Percentiles rank a stretch among this genome's conserved stretches.
These are phyloP conservation scores for Solanum paucissectum DNA, from an alignment of 257 asterid species.

Conservation along the genomic window DNA sequence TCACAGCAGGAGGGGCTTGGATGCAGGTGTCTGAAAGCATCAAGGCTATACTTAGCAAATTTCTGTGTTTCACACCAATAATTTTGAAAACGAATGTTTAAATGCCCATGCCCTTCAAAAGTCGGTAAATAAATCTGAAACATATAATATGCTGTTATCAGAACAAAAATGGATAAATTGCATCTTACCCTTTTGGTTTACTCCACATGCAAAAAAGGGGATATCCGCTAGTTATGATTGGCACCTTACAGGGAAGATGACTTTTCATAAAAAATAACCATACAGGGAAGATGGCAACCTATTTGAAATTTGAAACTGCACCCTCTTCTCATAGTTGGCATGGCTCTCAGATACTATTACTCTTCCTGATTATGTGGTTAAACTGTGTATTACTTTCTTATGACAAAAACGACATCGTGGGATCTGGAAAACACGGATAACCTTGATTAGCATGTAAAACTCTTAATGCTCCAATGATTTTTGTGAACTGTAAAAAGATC, in stretches of 20 bases:
- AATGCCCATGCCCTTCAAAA: neutral
- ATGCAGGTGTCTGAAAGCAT: neutral
- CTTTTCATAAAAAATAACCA: neutral
- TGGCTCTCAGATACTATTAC: neutral
- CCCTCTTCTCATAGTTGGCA: neutral
- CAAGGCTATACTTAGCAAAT: neutral
- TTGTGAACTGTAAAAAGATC: neutral
- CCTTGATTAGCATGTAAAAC: neutral
- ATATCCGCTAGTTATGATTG: neutral
- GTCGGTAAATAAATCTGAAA: neutral
- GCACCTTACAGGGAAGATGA: neutral
- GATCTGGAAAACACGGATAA: neutral
- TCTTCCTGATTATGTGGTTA: neutral
- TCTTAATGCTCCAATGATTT: neutral
- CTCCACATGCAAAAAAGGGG: neutral
- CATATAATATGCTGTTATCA: neutral
- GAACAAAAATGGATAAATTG: neutral
- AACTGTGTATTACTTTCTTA: neutral
- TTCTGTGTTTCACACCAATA: neutral
- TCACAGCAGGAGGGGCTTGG: neutral
- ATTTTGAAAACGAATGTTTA: neutral
- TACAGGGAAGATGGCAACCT: neutral
- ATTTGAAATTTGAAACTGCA: neutral
- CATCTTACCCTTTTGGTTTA: neutral
- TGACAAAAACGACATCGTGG: neutral